Evolutionary conservation across 192 early-diverging fungal species (phyloP).

Genomic region (Chytriomyces hyalinus): DNA sequence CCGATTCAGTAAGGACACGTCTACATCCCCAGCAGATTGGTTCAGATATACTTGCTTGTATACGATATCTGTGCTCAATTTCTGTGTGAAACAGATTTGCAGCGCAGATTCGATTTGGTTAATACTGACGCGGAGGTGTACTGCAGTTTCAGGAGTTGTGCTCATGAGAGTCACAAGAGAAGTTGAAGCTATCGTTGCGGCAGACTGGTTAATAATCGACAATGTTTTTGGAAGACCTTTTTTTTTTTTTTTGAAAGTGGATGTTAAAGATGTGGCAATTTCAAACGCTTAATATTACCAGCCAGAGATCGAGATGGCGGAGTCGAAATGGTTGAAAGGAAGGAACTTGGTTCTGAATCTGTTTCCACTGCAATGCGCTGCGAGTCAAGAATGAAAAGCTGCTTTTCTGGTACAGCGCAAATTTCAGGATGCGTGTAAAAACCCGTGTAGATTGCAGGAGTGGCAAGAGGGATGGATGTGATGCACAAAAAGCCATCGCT

Average conservation of each 20-base stretch:
- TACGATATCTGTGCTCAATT: conserved; percentile 63
- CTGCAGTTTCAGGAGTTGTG: conserved; percentile 55
- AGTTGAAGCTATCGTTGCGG: not conserved
- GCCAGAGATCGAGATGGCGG: conserved; percentile 14
- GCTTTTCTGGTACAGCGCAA: conserved; percentile 17
- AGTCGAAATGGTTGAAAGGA: conserved; percentile 1
- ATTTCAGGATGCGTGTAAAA: conserved; percentile 15
- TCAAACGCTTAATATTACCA: conserved; percentile 3
- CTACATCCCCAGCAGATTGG: conserved; percentile 57
- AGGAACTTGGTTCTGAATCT: not conserved
- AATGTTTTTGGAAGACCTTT: conserved; percentile 39
- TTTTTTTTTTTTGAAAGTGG: conserved; percentile 5
- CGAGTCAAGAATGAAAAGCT: conserved; percentile 35
- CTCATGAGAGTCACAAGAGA: conserved; percentile 35
- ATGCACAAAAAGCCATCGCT: conserved; percentile 59
- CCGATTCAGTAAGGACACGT: conserved; percentile 41
- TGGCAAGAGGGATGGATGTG: conserved; percentile 49
- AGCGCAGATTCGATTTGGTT: conserved; percentile 63
- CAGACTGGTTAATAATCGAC: not conserved
- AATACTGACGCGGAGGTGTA: conserved; percentile 56
- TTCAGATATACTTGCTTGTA: conserved; percentile 66
- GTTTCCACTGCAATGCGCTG: not conserved
- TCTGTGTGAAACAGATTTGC: conserved; percentile 56
- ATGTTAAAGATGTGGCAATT: conserved; percentile 12
- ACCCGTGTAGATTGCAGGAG: not conserved